These are phyloP conservation scores for Geosmithia putterillii DNA, from an alignment of 2,329 filamentous ascomycete species.

Conservation along the genomic window DNA sequence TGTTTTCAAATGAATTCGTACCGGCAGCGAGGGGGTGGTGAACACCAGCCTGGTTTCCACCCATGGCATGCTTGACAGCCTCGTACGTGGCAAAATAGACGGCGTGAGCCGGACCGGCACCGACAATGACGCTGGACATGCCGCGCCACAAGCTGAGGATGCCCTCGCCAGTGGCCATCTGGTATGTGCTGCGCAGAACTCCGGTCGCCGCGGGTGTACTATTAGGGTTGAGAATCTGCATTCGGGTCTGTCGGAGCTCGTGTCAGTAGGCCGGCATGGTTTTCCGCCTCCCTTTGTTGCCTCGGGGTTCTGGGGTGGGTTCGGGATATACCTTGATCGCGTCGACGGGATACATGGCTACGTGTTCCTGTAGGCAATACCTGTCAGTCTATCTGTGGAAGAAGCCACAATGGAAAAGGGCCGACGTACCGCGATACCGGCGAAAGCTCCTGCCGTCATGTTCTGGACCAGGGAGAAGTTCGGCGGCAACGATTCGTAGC, in stretches of 20 bases:
- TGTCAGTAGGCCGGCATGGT: not conserved
- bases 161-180: constrained; percentile 83
- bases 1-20: constrained; percentile 28
- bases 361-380: constrained; percentile 61
- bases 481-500: constrained; percentile 86
- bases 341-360: constrained; percentile 98
- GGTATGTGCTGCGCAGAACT: constrained; percentile 82
- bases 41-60: constrained; percentile 74
- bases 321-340: constrained; percentile 72
- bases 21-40: constrained; percentile 91
- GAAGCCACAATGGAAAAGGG: constrained; percentile 3
- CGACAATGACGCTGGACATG: constrained; percentile 90
- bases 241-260: constrained; percentile 61
- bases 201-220: constrained; percentile 69
- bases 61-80: constrained; percentile 89
- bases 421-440: constrained; percentile 87
- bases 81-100: constrained; percentile 99
- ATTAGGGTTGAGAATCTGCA: constrained; percentile 88
- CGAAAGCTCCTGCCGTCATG: constrained; percentile 93
- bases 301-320: not conserved
- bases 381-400: not conserved
- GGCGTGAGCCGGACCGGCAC: constrained; percentile 90
- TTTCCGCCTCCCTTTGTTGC: no score
- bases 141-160: constrained; percentile 89
- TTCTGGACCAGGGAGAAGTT: constrained; percentile 92